Conservation (phyloP, 2,329 filamentous ascomycete species). For the Diaporthe vexans region DNA sequence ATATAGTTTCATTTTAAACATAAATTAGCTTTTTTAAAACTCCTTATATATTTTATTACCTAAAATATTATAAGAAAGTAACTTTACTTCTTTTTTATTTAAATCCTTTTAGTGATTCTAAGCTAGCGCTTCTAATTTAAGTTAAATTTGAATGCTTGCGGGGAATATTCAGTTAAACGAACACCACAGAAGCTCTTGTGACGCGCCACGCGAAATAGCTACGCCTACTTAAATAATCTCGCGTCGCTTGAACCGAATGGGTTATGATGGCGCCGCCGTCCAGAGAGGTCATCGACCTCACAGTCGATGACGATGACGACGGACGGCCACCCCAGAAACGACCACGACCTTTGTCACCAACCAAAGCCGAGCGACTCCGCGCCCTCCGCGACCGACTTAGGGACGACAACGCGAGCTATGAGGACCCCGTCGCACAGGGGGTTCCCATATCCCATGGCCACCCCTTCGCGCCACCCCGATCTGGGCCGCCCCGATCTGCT, state of each 20-base stretch:
- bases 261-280: constrained; percentile 10
- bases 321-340: no score
- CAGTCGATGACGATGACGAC: constrained; percentile 43
- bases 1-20: no score
- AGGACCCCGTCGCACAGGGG: neutral
- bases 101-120: neutral
- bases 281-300: constrained; percentile 49
- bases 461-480: no score
- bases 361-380: no score
- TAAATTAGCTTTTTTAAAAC: no score
- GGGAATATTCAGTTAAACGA: constrained; percentile 23
- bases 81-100: neutral
- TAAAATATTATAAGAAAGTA: neutral
- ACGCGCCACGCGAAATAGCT: neutral
- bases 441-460: neutral
- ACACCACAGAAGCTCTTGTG: neutral
- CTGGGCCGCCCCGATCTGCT: neutral
- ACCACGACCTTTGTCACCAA: no score
- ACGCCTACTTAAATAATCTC: constrained; percentile 19
- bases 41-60: no score
- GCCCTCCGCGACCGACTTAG: no score
- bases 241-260: neutral
- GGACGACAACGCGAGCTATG: neutral
- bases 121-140: neutral
- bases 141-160: neutral